These are phyloP conservation scores for Gardenia jasminoides DNA, from an alignment of 257 asterid species.

Conservation along the genomic window DNA sequence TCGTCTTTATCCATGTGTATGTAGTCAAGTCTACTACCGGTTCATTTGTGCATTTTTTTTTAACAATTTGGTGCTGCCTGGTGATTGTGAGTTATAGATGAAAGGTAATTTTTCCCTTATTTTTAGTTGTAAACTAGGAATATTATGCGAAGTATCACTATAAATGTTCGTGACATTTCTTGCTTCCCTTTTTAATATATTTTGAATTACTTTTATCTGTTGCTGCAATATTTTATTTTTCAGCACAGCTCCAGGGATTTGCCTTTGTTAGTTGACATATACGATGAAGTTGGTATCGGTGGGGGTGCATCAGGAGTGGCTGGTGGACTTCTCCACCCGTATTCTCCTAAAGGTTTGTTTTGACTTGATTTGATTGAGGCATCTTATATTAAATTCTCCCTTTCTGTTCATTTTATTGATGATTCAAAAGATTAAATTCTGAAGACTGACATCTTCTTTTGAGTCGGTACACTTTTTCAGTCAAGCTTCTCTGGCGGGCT, in stretches of 20 bases:
- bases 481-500: constrained; percentile 87
- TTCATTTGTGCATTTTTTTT: too few relatives aligned
- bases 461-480: constrained; percentile 41
- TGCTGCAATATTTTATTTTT: constrained; percentile 1
- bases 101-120: too few relatives aligned
- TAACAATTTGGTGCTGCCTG: too few relatives aligned
- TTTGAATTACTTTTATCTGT: too few relatives aligned
- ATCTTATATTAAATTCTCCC: not conserved
- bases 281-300: constrained; percentile 88
- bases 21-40: too few relatives aligned
- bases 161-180: not conserved
- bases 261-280: constrained; percentile 63
- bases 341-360: constrained; percentile 83
- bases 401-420: not conserved
- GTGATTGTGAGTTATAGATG: not conserved
- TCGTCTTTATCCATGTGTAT: too few relatives aligned
- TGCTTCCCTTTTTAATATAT: not conserved
- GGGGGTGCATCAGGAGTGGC: constrained; percentile 99
- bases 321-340: constrained; percentile 97
- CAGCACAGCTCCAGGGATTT: constrained; percentile 68
- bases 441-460: not conserved
- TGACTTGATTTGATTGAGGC: constrained; percentile 11
- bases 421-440: not conserved
- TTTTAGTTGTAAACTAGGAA: too few relatives aligned
- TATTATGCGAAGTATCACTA: too few relatives aligned